Conservation (phyloP, 768 basidiomycete species). For the Trametes cingulata region DNA sequence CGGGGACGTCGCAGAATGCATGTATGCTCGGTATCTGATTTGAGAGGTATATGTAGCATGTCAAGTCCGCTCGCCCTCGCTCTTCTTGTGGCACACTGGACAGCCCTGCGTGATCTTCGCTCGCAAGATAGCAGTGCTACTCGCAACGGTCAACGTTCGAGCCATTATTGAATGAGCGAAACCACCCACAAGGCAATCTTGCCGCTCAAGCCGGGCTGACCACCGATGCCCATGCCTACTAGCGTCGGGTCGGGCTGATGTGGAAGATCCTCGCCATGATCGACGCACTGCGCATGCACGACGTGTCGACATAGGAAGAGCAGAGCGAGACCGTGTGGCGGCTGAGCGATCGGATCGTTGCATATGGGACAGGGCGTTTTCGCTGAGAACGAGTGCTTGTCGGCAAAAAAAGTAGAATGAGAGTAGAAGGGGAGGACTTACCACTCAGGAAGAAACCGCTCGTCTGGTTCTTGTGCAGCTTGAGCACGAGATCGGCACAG, state of each 20-base stretch:
- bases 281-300: conserved; percentile 78
- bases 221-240: conserved; percentile 44
- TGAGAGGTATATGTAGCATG: background rate
- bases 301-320: conserved; percentile 88
- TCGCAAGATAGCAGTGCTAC: conserved; percentile 70
- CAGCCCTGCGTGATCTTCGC: conserved; percentile 67
- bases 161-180: background rate
- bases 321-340: conserved; percentile 60
- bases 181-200: conserved; percentile 79
- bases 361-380: conserved; percentile 72
- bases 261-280: conserved; percentile 64
- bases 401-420: background rate
- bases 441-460: conserved; percentile 78
- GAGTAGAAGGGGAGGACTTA: conserved; percentile 37
- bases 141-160: background rate
- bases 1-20: too few relatives aligned
- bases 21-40: background rate
- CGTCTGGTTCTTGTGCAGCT: conserved; percentile 74
- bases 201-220: conserved; percentile 52
- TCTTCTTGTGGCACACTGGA: conserved; percentile 70
- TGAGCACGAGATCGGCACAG: conserved; percentile 66
- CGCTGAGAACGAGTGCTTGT: conserved; percentile 40
- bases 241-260: conserved; percentile 56
- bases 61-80: conserved; percentile 44
- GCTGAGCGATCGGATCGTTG: conserved; percentile 53